A percentile compares a stretch with the other conserved stretches of the same genome.
These are phyloP conservation scores for Leccinum ponderosum DNA, from an alignment of 1,284 basidiomycete species.

Conservation along the genomic window DNA sequence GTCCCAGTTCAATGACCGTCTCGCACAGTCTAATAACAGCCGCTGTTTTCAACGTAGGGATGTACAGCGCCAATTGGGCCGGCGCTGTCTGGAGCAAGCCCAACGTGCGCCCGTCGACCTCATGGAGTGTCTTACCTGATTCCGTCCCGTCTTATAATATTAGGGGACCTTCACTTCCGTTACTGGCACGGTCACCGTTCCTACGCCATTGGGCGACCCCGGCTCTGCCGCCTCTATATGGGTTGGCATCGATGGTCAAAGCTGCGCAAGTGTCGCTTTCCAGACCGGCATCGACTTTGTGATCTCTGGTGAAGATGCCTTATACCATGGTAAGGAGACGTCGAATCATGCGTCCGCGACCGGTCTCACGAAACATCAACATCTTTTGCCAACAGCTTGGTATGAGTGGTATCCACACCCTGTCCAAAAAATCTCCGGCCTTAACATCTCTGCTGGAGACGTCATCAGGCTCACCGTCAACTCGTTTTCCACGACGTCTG, in stretches of 20 bases:
- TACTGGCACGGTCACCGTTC: slow-evolving; percentile 5
- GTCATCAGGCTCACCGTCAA: slow-evolving; percentile 4
- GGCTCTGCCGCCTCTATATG: slow-evolving; percentile 1
- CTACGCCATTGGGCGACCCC: not conserved
- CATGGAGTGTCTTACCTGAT: not conserved
- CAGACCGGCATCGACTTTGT: slow-evolving; percentile 6
- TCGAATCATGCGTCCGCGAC: not conserved
- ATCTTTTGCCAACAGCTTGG: slow-evolving; percentile 4
- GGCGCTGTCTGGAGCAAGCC: not conserved
- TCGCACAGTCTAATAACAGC: not conserved
- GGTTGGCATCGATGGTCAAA: slow-evolving; percentile 13
- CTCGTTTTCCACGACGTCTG: not conserved
- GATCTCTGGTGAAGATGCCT: not conserved
- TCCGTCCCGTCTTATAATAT: not conserved
- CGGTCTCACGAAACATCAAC: not conserved
- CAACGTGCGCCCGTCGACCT: not conserved
- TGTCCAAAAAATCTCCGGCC: not conserved
- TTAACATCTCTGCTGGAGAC: slow-evolving; percentile 5
- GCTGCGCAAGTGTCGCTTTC: not conserved
- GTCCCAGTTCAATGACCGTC: not conserved
- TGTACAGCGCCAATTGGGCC: not conserved
- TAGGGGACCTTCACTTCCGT: slow-evolving; percentile 8
- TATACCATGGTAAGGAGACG: not conserved
- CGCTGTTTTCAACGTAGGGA: not conserved
- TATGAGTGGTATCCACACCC: slow-evolving; percentile 2